Conservation (phyloP, 805 yeast species). For the Pichia pseudocactophila region DNA sequence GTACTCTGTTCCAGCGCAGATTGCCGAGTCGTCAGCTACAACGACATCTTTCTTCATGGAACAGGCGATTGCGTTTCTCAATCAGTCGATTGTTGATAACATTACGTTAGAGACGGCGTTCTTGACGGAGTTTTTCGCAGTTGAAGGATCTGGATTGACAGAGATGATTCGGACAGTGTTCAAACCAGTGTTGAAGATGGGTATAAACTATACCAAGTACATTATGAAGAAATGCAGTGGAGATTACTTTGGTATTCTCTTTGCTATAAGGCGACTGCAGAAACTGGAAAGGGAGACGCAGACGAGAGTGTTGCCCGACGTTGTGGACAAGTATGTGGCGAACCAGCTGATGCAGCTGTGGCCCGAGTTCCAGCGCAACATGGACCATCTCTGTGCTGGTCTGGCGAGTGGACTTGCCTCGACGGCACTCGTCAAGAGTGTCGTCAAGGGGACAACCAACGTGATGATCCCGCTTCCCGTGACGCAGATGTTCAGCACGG, state of each 20-base stretch:
- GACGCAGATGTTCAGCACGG: conserved; percentile 73
- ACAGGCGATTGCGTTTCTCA: conserved; percentile 62
- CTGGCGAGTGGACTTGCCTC: conserved; percentile 47
- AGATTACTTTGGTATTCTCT: conserved; percentile 72
- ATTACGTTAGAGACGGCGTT: conserved; percentile 69
- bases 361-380: conserved; percentile 75
- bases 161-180: conserved; percentile 39
- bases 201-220: conserved; percentile 38
- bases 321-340: conserved; percentile 57
- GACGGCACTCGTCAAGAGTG: conserved; percentile 21
- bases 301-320: conserved; percentile 58
- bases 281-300: conserved; percentile 57
- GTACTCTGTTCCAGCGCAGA: conserved; percentile 69
- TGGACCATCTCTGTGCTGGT: conserved; percentile 71
- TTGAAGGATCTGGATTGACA: conserved; percentile 34
- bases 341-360: conserved; percentile 61
- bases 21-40: conserved; percentile 65
- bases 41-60: conserved; percentile 47
- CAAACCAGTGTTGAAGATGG: conserved; percentile 41
- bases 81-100: conserved; percentile 67
- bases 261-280: conserved; percentile 66
- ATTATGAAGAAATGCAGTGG: conserved; percentile 28
- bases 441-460: conserved; percentile 19
- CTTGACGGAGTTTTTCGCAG: conserved; percentile 58
- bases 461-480: conserved; percentile 46